These are phyloP conservation scores for Argentina anserina DNA, from an alignment of 306 rosid genomes.

Conservation along the genomic window DNA sequence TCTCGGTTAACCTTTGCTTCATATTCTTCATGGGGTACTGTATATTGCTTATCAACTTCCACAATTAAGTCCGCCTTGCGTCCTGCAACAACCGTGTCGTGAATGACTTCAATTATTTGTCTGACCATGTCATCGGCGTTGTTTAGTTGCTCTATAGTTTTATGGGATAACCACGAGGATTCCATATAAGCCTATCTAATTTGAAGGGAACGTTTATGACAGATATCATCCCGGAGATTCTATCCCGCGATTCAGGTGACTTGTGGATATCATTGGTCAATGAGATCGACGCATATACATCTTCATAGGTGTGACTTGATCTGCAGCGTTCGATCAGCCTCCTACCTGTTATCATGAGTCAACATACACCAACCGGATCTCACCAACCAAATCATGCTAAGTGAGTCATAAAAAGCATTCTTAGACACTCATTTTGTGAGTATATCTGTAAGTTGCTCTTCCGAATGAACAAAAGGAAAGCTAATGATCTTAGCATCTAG, in stretches of 20 bases:
- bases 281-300: not conserved
- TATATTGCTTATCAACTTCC: not conserved
- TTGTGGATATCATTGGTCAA: not conserved
- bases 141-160: not conserved
- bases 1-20: not conserved
- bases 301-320: not conserved
- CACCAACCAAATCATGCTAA: too few species aligned
- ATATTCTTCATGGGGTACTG: not conserved
- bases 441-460: too few species aligned
- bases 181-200: slow-evolving; percentile 2
- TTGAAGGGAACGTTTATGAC: not conserved
- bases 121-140: slow-evolving; percentile 1
- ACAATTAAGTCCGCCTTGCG: not conserved
- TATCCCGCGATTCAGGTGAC: not conserved
- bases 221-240: not conserved
- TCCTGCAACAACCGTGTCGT: not conserved
- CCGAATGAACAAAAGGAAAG: too few species aligned
- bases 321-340: not conserved
- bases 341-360: too few species aligned
- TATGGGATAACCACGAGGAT: not conserved
- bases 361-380: too few species aligned
- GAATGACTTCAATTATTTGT: not conserved
- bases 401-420: too few species aligned
- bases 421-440: too few species aligned
- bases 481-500: too few species aligned